A percentile compares a stretch with the other conserved stretches of the same genome.
phyloP scores from a whole-genome alignment of 169 alveolate species.

The Plasmodium yoelii region DNA sequence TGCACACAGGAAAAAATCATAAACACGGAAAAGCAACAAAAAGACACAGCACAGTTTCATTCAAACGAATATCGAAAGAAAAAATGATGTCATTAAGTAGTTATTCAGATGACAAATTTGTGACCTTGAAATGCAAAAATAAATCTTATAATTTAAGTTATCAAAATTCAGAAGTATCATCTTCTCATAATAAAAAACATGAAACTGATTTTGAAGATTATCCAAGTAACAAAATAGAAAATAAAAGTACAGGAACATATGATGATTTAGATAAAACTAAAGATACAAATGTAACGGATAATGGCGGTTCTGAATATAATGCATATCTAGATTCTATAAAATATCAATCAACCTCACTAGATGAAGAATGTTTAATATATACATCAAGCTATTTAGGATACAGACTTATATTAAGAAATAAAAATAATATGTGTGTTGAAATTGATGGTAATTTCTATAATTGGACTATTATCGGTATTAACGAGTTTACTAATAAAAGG shows the following conservation, averaged over 20 bases:
- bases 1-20: not conserved
- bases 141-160: slow-evolving; percentile 8
- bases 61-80: slow-evolving; percentile 72
- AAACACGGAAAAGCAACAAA: slow-evolving; percentile 8
- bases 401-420: slow-evolving; percentile 61
- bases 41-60: slow-evolving; percentile 67
- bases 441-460: slow-evolving; percentile 59
- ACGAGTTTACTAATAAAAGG: slow-evolving; percentile 71
- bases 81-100: slow-evolving; percentile 24
- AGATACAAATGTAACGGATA: slow-evolving; percentile 13
- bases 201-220: slow-evolving; percentile 7
- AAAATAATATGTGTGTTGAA: slow-evolving; percentile 74
- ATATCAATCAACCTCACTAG: slow-evolving; percentile 72
- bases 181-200: slow-evolving; percentile 15
- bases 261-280: slow-evolving; percentile 43
- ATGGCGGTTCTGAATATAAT: slow-evolving; percentile 28
- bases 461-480: slow-evolving; percentile 74
- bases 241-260: slow-evolving; percentile 15
- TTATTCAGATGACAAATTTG: not conserved
- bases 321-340: slow-evolving; percentile 67
- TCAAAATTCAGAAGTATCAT: slow-evolving; percentile 9
- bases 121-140: not conserved
- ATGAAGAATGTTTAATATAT: slow-evolving; percentile 73
- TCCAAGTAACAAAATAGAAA: slow-evolving; percentile 2
- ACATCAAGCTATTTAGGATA: slow-evolving; percentile 70